Base-by-base conservation (phyloP, 2,329 filamentous ascomycete species). In the Fusarium circinatum region DNA sequence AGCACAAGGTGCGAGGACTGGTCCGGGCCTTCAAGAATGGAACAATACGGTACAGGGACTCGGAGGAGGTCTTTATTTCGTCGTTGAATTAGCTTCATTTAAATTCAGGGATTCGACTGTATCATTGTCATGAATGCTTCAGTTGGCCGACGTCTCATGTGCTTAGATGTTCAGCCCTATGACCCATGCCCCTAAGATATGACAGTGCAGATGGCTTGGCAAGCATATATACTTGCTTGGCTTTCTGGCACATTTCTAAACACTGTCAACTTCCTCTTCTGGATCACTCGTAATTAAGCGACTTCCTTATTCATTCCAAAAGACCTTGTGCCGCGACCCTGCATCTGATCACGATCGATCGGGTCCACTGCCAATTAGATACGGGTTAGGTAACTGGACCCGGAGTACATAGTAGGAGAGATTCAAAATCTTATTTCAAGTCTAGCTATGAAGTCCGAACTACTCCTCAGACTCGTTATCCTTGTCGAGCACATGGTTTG, bases 401-500 rank as follows among this genome's bases (percentile, higher is more conserved):
- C 1, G 8, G 11, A 30, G 20, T 15, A 3, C 20, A 56, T 1
- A n/a, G 11, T 26, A 8, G 18, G 5, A 24, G 30, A 42, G 18
- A 7, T 6, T 28, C 20, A 52, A 17, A 24, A 32, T 24, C 2
- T 26, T 15, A 34, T 17, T 47, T 17, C 2, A 20, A 34, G 10
- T 7, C 30, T 57, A 57, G 17, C 10, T 26, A 57, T 15, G 3
- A 39, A 17, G 9, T 17, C 0, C 24, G n/a, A 38, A 20, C 1
- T 20, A 62, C 15, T 67, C 58, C 22, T 61, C 58, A 44, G 70
- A 67, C n/a, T 63, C 70, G 3, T 45, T 30, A 11, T 56, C 32
- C 30, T 52, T 62, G 6, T 57, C 74, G 42, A 76, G 44, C 4
- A 49, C 71, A 49, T 73, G 39, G 2, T 72, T 69, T 5, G 14